Evolutionary conservation across 768 basidiomycete genomes (phyloP).

Genomic region (Amanita inopinata): DNA sequence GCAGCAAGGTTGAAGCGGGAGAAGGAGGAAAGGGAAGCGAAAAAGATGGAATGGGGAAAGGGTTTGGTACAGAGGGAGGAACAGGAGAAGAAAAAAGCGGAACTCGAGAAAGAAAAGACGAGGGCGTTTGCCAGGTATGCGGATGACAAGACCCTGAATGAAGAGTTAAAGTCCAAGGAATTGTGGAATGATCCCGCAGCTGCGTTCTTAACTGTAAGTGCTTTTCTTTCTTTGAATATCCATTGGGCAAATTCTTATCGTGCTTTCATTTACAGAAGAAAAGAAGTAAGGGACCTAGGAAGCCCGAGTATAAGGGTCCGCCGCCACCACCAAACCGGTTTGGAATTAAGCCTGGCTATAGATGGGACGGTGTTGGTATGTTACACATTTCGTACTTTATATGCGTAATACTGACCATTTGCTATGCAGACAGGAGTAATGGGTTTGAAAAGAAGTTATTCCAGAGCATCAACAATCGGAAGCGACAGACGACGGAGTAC

Average conservation of each 20-base stretch:
- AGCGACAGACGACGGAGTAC: constrained; percentile 60
- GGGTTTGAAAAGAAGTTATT: constrained; percentile 93
- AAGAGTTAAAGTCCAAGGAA: constrained; percentile 69
- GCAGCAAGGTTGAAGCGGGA: constrained; percentile 74
- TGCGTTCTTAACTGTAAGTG: constrained; percentile 76
- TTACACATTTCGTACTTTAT: constrained; percentile 11
- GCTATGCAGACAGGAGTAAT: constrained; percentile 66
- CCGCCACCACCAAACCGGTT: constrained; percentile 92
- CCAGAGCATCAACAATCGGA: constrained; percentile 70
- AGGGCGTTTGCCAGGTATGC: constrained; percentile 67
- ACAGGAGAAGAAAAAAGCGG: constrained; percentile 49
- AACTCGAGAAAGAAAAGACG: constrained; percentile 59
- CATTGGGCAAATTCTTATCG: neutral
- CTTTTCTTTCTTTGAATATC: neutral
- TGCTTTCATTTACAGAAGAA: constrained; percentile 47
- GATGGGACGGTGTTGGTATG: constrained; percentile 98
- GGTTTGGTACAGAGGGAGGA: constrained; percentile 86
- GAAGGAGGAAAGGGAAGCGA: constrained; percentile 75
- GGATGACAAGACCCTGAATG: constrained; percentile 82
- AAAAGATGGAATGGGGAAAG: constrained; percentile 98
- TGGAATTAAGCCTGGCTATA: constrained; percentile 87
- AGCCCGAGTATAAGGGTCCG: constrained; percentile 82
- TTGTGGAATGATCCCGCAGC: constrained; percentile 99
- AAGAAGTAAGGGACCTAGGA: constrained; percentile 60
- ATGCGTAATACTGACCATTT: neutral